Conservation (phyloP, 495 filamentous ascomycete genomes). For the Tuber microsphaerosporum region DNA sequence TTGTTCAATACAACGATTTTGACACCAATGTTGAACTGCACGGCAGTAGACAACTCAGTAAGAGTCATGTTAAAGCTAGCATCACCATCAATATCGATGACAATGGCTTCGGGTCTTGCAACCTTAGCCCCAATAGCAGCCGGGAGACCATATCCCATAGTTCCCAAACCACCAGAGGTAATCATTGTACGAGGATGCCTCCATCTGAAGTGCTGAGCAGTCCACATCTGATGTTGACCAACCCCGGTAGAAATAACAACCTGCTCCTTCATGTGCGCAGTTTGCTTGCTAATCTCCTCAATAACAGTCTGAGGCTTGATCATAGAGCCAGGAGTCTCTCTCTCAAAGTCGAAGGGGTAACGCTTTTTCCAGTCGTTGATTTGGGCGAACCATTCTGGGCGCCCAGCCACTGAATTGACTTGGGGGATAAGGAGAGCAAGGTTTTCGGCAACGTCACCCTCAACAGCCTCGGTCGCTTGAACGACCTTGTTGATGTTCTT, state of each 20-base stretch:
- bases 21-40: slow-evolving; percentile 85
- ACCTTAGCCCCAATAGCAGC: slow-evolving; percentile 92
- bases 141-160: slow-evolving; percentile 91
- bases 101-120: slow-evolving; percentile 71
- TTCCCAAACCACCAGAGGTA: slow-evolving; percentile 85
- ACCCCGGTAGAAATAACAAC: slow-evolving; percentile 87
- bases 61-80: slow-evolving; percentile 97
- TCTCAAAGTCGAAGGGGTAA: slow-evolving; percentile 74
- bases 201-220: slow-evolving; percentile 91
- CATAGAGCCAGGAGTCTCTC: slow-evolving; percentile 57
- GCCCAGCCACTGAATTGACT: slow-evolving; percentile 54
- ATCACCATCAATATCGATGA: slow-evolving; percentile 92
- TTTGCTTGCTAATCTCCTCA: slow-evolving; percentile 68
- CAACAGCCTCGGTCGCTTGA: slow-evolving; percentile 71
- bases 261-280: slow-evolving; percentile 62
- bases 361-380: slow-evolving; percentile 82
- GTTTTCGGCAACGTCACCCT: slow-evolving; percentile 66
- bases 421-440: slow-evolving; percentile 65
- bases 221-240: slow-evolving; percentile 97
- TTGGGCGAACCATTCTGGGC: slow-evolving; percentile 80
- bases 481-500: slow-evolving; percentile 87
- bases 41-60: slow-evolving; percentile 80
- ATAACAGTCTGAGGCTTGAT: slow-evolving; percentile 90
- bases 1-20: slow-evolving; percentile 93
- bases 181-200: slow-evolving; percentile 76